phyloP scores from a whole-genome alignment of 768 basidiomycete genomes.

The Pulveroboletus sp. region DNA sequence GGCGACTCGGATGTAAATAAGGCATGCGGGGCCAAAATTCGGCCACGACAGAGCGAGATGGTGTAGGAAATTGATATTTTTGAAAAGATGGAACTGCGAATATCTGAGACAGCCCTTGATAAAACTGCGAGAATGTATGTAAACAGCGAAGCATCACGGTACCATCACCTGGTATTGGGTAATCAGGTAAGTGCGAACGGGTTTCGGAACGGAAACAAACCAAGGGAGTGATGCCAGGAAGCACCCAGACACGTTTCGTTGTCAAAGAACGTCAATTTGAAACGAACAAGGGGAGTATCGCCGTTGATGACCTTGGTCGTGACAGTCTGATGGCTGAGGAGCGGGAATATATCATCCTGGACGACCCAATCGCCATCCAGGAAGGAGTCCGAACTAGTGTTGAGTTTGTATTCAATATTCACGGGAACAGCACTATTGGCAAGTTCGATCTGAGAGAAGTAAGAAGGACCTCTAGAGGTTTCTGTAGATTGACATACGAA shows the following conservation, averaged over 20 bases:
- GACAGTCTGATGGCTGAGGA: slow-evolving; percentile 3
- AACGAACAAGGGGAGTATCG: slow-evolving; percentile 9
- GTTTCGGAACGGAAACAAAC: slow-evolving; percentile 5
- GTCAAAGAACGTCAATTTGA: slow-evolving; percentile 21
- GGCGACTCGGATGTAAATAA: slow-evolving; percentile 15
- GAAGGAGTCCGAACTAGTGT: not conserved
- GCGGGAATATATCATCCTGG: slow-evolving; percentile 8
- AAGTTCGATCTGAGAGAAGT: slow-evolving; percentile 10
- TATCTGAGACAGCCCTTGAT: slow-evolving; percentile 14
- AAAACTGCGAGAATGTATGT: slow-evolving; percentile 22
- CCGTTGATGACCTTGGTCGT: not conserved
- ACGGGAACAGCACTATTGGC: slow-evolving; percentile 9
- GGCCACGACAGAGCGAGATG: slow-evolving; percentile 5
- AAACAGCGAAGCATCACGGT: slow-evolving; percentile 20
- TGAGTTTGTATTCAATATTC: slow-evolving; percentile 5
- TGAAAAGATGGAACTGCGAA: slow-evolving; percentile 13
- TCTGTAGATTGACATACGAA: slow-evolving; percentile 2
- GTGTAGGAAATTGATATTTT: slow-evolving; percentile 14
- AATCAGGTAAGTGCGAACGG: not conserved
- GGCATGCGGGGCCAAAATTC: slow-evolving; percentile 15
- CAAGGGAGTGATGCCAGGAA: slow-evolving; percentile 30
- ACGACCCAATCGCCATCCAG: slow-evolving; percentile 14
- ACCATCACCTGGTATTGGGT: slow-evolving; percentile 21
- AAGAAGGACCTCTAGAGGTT: not conserved
- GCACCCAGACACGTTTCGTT: slow-evolving; percentile 21